Evolutionary conservation across 768 basidiomycete species (phyloP), one percentile per base, ranked within the genome.

Genomic region (Russula griseocarnosa): DNA sequence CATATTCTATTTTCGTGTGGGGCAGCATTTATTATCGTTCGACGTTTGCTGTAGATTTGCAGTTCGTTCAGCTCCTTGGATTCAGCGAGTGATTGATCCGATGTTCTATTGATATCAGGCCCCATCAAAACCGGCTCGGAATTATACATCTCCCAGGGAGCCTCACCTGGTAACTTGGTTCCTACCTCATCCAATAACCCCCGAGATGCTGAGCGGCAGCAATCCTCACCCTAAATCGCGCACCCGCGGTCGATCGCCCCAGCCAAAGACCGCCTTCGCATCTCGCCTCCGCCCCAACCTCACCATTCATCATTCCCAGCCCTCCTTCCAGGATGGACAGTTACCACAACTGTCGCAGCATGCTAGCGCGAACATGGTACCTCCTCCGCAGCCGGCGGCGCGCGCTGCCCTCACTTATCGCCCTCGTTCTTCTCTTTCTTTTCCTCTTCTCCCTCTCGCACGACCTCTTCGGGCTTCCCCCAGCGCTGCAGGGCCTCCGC

Each of bases 1-100:
- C 74, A 69, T 74, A 76, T 47, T 65, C 63, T 6, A 66, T 64
- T 58, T 42, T 54, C 50, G 49, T 54, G 34, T 46, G 28, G 6
- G 24, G 10, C 30, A 50, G 3, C 64, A 58, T 63, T 13, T 18
- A 42, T 42, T 18, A 16, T 11, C 38, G 38, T 40, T 14, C 38
- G 38, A 18, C 38, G 13, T 40, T 40, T 40, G 38, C 16, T 44
- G 44, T n/a, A 8, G 8, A 20, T n/a, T 2, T 18, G 9, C 3
- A 40, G 40, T 42, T 1, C 18, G 40, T 42, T 42, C 40, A 5
- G n/a, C 10, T 24, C 22, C 2, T 5, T 22, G 7, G 1, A n/a
- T 22, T 9, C 24, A 47, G 22, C 22, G 47, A 38, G 38, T 11
- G 34, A 34, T 34, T 34, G 34, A 34, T 34, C 34, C 10, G 34